phyloP scores from a whole-genome alignment of 129 eudicot genomes.

The Gnaphalium uliginosum region DNA sequence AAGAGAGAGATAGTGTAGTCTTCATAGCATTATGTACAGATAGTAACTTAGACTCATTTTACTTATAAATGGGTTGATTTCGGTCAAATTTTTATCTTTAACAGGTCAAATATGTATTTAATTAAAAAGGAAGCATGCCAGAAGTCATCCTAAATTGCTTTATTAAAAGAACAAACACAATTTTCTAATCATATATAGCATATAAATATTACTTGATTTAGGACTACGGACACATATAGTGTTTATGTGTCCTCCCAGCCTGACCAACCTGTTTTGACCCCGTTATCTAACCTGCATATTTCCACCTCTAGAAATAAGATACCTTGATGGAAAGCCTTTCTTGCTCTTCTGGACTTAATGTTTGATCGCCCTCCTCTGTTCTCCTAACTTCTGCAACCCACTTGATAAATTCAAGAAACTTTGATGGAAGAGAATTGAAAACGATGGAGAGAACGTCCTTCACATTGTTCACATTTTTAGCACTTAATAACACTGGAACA shows the following conservation, averaged over 20 bases:
- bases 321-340: conserved; percentile 77
- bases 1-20: neutral
- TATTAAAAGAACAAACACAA: neutral
- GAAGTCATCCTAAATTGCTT: neutral
- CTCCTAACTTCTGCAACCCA: conserved; percentile 98
- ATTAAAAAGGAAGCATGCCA: neutral
- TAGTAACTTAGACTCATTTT: neutral
- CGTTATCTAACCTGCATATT: neutral
- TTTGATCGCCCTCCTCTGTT: conserved; percentile 68
- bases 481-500: conserved; percentile 66
- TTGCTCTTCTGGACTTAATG: conserved; percentile 81
- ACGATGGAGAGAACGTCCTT: conserved; percentile 65
- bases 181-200: neutral
- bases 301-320: conserved; percentile 4
- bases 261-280: neutral
- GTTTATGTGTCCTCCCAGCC: neutral
- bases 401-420: conserved; percentile 81
- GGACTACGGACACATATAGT: neutral
- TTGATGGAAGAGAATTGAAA: conserved; percentile 72
- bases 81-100: neutral
- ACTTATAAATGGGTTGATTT: neutral
- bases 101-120: neutral
- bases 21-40: neutral
- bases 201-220: neutral
- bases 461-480: conserved; percentile 49